Conservation (phyloP, 2,329 filamentous ascomycete genomes). For the Exutisphaerella laricina region DNA sequence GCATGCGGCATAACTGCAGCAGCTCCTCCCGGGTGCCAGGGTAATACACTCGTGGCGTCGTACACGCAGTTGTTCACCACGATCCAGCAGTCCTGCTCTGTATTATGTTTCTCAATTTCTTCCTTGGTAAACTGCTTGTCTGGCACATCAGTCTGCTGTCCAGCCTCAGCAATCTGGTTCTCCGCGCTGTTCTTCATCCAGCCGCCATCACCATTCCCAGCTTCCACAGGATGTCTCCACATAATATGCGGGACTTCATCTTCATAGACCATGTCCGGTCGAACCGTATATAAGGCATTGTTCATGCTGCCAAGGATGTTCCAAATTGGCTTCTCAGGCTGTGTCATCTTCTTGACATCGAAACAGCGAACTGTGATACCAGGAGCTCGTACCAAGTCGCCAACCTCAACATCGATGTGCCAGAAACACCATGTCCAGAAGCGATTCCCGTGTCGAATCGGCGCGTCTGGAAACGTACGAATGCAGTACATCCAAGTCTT, state of each 20-base stretch:
- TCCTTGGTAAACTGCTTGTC: conserved; percentile 49
- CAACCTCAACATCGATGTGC: conserved; percentile 47
- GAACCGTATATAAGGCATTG: conserved; percentile 47
- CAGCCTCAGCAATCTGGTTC: conserved; percentile 41
- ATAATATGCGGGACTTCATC: conserved; percentile 33
- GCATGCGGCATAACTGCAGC: conserved; percentile 47
- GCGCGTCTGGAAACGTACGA: conserved; percentile 46
- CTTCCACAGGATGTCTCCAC: conserved; percentile 46
- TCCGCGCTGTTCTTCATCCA: conserved; percentile 50
- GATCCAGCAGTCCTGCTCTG: conserved; percentile 49
- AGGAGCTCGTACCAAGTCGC: conserved; percentile 40
- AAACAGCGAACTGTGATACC: conserved; percentile 45
- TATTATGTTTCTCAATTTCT: conserved; percentile 50
- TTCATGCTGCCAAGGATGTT: conserved; percentile 54
- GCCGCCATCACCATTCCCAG: conserved; percentile 41
- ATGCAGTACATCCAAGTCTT: conserved; percentile 47
- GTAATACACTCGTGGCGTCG: conserved; percentile 45
- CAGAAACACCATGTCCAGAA: conserved; percentile 53
- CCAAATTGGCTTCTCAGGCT: conserved; percentile 44
- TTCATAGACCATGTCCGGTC: conserved; percentile 35
- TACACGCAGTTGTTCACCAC: conserved; percentile 50
- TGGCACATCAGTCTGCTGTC: conserved; percentile 42
- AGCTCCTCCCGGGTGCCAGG: conserved; percentile 48
- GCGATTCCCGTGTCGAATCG: conserved; percentile 48
- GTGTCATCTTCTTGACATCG: conserved; percentile 48